Base-by-base conservation (phyloP, 352 stramenopile genomes). In the Phytopythium sindhum region DNA sequence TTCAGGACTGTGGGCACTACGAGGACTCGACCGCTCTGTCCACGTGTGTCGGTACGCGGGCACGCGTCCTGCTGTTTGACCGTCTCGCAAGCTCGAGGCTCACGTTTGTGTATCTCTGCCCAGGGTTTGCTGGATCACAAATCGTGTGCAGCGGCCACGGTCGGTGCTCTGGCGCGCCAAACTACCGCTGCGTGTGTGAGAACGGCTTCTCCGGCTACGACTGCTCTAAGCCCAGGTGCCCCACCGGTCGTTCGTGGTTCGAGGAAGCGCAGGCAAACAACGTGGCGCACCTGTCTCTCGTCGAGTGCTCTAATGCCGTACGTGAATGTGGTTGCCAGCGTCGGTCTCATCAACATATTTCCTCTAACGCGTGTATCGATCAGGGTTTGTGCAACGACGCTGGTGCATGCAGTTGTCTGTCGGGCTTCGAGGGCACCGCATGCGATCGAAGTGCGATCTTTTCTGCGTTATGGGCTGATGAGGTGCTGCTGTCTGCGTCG, bases 241-340 rank as follows among this genome's bases (percentile, higher is more conserved):
- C 85, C 0, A 66, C 52, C 9, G 85, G 84, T 0, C 68, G 72
- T 39, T 78, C 80, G 14, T 95, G 84, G 81, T 88, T 89, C 50
- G 81, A 94, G 59, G 78, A 89, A 64, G 66, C 77, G 21, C 47
- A 58, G 28, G 60, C 51, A 21, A 65, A 79, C 54, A 75, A 92
- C 45, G 66, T 84, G 23, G 87, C 83, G 24, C 87, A 91, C 51
- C 63, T 77, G 17, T 75, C 61, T 9, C 56, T 67, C 19, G 85
- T 84, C 21, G 66, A 82, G 39, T 95, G 87, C 67, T 92, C 85
- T 9, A 93, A 92, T 62, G 80, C 75, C 37, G 84, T 91, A 69
- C 19, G 66, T 62, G 33, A 12, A 28, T 33, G 14, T 51, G n/a
- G 9, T 41, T 4, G n/a, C 17, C 14, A n/a, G 9, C 21, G 17